phyloP scores from a whole-genome alignment of 2,329 filamentous ascomycete species.

The Fulvia fulva region DNA sequence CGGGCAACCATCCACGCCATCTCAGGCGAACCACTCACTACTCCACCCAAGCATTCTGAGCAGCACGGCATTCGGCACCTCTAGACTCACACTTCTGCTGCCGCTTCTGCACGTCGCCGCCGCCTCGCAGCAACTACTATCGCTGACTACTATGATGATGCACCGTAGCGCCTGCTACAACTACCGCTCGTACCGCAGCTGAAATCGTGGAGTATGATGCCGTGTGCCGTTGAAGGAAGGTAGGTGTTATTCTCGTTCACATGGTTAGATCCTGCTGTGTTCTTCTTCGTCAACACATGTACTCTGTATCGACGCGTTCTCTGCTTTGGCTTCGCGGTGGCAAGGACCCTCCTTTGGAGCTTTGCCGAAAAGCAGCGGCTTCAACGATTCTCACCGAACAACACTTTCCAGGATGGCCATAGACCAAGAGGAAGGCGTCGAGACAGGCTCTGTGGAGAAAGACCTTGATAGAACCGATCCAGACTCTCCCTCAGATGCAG shows the following conservation, averaged over 20 bases:
- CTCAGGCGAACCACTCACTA: not conserved
- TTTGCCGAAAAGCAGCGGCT: not conserved
- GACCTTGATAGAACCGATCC: constrained; percentile 16
- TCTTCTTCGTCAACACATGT: not conserved
- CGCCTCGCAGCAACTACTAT: not conserved
- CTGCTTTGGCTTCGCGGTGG: not conserved
- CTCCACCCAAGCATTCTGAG: not conserved
- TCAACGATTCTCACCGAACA: not conserved
- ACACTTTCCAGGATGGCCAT: constrained; percentile 11
- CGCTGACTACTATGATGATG: not conserved
- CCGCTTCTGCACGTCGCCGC: not conserved
- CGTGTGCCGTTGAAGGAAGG: not conserved
- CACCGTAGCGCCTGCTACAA: not conserved
- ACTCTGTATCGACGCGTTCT: not conserved
- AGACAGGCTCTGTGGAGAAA: constrained; percentile 10
- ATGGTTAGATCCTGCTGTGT: not conserved
- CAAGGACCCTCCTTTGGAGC: not conserved
- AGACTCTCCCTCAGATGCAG: constrained; percentile 8
- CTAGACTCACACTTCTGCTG: not conserved
- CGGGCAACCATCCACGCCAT: not conserved
- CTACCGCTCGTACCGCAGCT: not conserved
- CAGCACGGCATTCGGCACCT: constrained; percentile 1
- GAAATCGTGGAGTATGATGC: not conserved
- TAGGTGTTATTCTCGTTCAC: not conserved
- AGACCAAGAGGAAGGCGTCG: constrained; percentile 13